Evolutionary conservation across 257 asterid species (phyloP), one percentile per base, ranked within the genome.

Genomic region (Fraxinus americana): DNA sequence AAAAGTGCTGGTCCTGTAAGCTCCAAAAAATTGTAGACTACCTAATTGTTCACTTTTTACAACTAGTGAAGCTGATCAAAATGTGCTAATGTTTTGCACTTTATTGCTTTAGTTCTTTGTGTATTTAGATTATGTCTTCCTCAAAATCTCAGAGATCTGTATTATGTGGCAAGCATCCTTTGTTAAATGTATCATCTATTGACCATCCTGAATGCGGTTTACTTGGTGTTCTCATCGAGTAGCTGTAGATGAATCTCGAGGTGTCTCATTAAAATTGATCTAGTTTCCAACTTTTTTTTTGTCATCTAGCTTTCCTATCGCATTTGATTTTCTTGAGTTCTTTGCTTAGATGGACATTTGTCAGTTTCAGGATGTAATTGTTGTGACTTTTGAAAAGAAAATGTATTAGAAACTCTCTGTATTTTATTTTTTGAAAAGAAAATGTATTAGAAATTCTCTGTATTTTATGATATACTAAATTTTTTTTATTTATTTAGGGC

Each of bases 1-100:
- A 85, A 75, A 86, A 80, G 96, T 67, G 97, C 99, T 83, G 99
- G 99, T 72, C 99, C 98, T 77, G 99, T 95, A 90, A 90, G 99
- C 90, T 80, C 75, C 75, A 29, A 21, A 72, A 68, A 23, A 69
- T 75, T 23, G 29, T 29, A 32, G 76, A 34, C 32, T 29, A 25
- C 67, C 35, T 70, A 21, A 19, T 35, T 78, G 4, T 30, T 82
- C 32, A 11, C 14, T 25, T 72, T 38, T 27, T 16, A 11, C 35
- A 63, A 23, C 35, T 63, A 0, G 34, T 63, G 69, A 9, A 61
- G 17, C 69, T 63, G 69, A 63, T 63, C 36, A 63, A 63, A 59
- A 23, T 63, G 17, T 63, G 69, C 7, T 63, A 4, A 63, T 1
- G 3, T n/a, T 23, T 59, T 54, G 27, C 17, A 61, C 16, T 61